Percentiles rank a stretch among this genome's conserved stretches.
Conservation (phyloP, 176 grass and related monocot genomes). For the Miscanthus lutarioriparius region DNA sequence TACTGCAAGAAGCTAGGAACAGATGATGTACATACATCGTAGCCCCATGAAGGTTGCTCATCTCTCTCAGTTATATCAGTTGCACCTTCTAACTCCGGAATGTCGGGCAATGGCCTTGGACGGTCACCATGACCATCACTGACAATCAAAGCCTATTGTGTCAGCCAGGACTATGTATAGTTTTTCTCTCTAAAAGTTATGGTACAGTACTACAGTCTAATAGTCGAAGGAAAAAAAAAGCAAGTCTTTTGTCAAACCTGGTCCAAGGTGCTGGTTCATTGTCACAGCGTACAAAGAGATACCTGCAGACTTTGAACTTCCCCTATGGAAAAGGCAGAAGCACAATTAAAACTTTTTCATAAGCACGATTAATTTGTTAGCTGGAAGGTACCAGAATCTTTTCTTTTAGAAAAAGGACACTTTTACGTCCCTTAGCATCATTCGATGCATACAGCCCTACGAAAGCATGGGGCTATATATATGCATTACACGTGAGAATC, state of each 20-base stretch:
- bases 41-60: constrained; percentile 69
- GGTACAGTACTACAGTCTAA: not conserved
- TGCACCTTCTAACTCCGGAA: constrained; percentile 64
- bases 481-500: not conserved
- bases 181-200: not conserved
- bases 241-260: constrained; percentile 45
- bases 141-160: constrained; percentile 15
- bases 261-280: constrained; percentile 95
- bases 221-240: not conserved
- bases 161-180: not conserved
- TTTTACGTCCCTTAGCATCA: no score
- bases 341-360: constrained; percentile 5
- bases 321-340: constrained; percentile 49
- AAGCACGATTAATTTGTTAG: not conserved
- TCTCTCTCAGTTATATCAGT: constrained; percentile 62
- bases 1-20: constrained; percentile 5
- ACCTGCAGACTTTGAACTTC: constrained; percentile 72
- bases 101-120: constrained; percentile 67
- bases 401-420: not conserved
- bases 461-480: not conserved
- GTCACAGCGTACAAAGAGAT: constrained; percentile 93
- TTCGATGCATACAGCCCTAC: not conserved
- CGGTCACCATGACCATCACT: constrained; percentile 84
- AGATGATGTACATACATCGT: constrained; percentile 53
- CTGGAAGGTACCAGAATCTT: not conserved